These are phyloP conservation scores for grape (Vitis vinifera) DNA, from an alignment of 164 flowering plant species.

Conservation along the genomic window DNA sequence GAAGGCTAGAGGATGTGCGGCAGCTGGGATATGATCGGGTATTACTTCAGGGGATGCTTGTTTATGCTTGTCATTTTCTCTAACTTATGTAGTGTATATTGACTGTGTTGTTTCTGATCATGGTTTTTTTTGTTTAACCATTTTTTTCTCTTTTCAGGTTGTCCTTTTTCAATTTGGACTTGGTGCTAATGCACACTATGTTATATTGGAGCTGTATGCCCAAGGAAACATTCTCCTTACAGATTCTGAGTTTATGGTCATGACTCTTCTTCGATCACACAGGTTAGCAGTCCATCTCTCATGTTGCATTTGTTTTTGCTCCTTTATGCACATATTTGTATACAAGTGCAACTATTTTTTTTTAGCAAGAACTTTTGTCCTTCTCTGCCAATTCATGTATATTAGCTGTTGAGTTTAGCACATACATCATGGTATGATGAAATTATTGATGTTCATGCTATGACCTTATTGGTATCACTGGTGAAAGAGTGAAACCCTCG, in stretches of 20 bases:
- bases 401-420: no score
- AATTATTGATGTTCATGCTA: no score
- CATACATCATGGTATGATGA: no score
- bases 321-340: neutral
- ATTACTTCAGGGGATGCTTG: slow-evolving; percentile 11
- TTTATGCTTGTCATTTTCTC: neutral
- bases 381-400: no score
- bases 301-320: neutral
- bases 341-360: no score
- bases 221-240: slow-evolving; percentile 92
- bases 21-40: slow-evolving; percentile 99
- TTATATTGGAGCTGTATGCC: slow-evolving; percentile 92
- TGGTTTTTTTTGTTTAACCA: neutral
- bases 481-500: no score
- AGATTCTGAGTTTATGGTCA: slow-evolving; percentile 74
- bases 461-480: no score
- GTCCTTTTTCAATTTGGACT: slow-evolving; percentile 90
- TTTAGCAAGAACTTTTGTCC: no score
- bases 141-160: slow-evolving; percentile 41
- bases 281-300: slow-evolving; percentile 42
- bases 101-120: neutral
- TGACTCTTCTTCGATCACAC: slow-evolving; percentile 97
- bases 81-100: neutral
- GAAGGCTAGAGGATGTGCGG: slow-evolving; percentile 95
- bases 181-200: slow-evolving; percentile 82